Percentiles rank a stretch among this genome's conserved stretches.
Evolutionary conservation across 1,284 basidiomycete genomes (phyloP).

Genomic region (Kwoniella shivajii): DNA sequence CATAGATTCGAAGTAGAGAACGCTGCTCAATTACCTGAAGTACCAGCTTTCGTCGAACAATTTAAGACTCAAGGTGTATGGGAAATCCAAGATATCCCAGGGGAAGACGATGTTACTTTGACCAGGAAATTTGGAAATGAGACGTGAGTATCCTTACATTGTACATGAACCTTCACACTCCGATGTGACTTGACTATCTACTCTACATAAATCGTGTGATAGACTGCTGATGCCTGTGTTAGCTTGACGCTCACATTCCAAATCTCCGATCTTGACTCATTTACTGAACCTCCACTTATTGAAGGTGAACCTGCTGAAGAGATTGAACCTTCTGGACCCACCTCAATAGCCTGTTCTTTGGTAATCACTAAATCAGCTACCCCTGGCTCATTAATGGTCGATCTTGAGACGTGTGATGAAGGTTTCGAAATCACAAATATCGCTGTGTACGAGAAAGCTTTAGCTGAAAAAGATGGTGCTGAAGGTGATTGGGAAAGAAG

Average conservation of each 20-base stretch:
- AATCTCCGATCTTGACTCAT: constrained; percentile 51
- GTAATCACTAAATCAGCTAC: constrained; percentile 71
- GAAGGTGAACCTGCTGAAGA: constrained; percentile 36
- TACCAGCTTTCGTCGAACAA: constrained; percentile 74
- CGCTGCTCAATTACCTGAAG: constrained; percentile 56
- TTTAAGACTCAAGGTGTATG: constrained; percentile 78
- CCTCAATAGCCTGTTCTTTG: constrained; percentile 56
- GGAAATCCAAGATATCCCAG: constrained; percentile 75
- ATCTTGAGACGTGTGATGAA: constrained; percentile 80
- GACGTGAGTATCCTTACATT: constrained; percentile 61
- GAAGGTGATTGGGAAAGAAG: constrained; percentile 93
- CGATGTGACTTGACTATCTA: not conserved
- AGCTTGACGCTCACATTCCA: constrained; percentile 54
- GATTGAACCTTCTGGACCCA: constrained; percentile 66
- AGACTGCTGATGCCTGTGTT: constrained; percentile 9
- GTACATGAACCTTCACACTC: constrained; percentile 60
- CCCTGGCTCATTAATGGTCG: constrained; percentile 72
- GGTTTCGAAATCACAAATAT: constrained; percentile 82
- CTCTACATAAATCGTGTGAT: not conserved
- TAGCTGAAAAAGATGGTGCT: constrained; percentile 77
- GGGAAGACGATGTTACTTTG: constrained; percentile 81
- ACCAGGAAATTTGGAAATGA: constrained; percentile 88
- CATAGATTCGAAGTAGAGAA: constrained; percentile 78
- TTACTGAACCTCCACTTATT: constrained; percentile 18
- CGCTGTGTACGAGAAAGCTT: constrained; percentile 76